These are phyloP conservation scores for Neurospora sp. DNA, from an alignment of 495 filamentous ascomycete species.

Conservation along the genomic window DNA sequence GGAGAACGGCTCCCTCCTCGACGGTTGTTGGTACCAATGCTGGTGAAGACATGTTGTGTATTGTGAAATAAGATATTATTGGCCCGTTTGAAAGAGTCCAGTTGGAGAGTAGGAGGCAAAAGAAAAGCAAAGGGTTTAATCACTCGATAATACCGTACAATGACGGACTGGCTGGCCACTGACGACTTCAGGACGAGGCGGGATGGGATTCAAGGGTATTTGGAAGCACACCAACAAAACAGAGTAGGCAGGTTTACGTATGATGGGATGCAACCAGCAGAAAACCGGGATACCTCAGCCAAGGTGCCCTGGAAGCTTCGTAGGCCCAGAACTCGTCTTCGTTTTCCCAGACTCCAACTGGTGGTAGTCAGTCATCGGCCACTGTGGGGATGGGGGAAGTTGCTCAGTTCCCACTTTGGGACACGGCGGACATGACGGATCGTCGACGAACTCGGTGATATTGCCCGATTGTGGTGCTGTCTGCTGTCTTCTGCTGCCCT, in stretches of 20 bases:
- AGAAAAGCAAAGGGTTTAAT: background rate
- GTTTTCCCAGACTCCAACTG: background rate
- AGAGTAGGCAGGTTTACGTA: background rate
- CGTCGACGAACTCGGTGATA: background rate
- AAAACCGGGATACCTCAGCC: background rate
- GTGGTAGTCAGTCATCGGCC: background rate
- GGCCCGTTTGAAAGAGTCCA: background rate
- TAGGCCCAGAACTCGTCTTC: background rate
- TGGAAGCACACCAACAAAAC: background rate
- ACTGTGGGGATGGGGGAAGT: background rate
- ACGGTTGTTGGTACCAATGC: slow-evolving; percentile 7
- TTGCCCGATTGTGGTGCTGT: background rate
- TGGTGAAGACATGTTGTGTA: slow-evolving; percentile 9
- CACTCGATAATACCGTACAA: background rate
- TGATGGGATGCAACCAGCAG: background rate
- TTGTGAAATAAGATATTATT: background rate
- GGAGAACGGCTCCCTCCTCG: slow-evolving; percentile 14
- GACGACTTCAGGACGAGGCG: background rate
- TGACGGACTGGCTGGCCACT: background rate
- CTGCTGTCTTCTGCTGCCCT: background rate
- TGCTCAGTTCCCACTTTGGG: background rate
- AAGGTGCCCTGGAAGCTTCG: background rate
- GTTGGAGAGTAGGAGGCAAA: background rate
- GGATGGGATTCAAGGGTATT: background rate
- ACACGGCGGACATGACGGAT: background rate